Conservation (phyloP, 352 stramenopile species). For the Aphanomyces stellatus region DNA sequence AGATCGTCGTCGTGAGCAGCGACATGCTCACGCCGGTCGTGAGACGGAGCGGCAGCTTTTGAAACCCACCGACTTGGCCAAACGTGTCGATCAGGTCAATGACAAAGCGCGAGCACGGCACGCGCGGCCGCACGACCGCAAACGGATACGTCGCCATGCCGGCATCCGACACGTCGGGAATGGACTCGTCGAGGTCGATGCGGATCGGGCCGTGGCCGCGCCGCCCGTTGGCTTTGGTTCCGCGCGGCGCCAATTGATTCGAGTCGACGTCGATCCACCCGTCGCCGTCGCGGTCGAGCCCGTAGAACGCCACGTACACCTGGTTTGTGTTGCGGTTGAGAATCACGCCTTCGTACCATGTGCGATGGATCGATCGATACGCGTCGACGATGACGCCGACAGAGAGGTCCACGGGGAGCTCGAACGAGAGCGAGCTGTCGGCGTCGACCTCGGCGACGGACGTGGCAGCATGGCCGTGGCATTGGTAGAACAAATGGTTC, state of each 20-base stretch:
- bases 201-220: conserved; percentile 11
- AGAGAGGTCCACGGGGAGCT: not conserved
- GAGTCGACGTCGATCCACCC: not conserved
- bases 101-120: conserved; percentile 9
- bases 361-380: not conserved
- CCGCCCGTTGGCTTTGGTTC: not conserved
- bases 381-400: conserved; percentile 7
- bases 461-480: conserved; percentile 8
- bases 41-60: conserved; percentile 11
- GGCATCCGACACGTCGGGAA: conserved; percentile 1
- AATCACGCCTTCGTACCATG: conserved; percentile 11
- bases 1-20: not conserved
- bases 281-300: not conserved
- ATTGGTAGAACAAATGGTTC: conserved; percentile 14
- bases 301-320: conserved; percentile 16
- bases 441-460: not conserved
- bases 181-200: conserved; percentile 7
- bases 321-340: not conserved
- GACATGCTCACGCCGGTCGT: not conserved
- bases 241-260: not conserved
- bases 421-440: not conserved
- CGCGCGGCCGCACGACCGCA: conserved; percentile 2
- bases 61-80: conserved; percentile 12
- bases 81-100: conserved; percentile 17
- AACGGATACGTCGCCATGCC: not conserved